phyloP scores from a whole-genome alignment of 208 protist species.

The Wallacemonas sp. region DNA sequence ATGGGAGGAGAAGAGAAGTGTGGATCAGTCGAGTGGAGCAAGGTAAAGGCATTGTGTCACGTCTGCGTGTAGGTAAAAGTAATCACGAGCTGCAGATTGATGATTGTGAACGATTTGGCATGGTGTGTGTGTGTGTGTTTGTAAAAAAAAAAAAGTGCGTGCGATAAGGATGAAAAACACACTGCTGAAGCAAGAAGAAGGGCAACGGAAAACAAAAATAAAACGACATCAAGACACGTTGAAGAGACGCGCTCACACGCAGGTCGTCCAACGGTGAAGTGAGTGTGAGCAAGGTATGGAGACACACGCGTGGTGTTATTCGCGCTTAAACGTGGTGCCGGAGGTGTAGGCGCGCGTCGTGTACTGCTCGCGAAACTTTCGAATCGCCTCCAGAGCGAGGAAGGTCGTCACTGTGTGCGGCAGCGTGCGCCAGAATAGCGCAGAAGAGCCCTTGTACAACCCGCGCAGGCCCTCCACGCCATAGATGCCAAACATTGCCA shows the following conservation, averaged over 20 bases:
- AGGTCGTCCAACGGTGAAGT: not conserved
- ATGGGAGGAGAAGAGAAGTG: not conserved
- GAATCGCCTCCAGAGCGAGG: slow-evolving; percentile 55
- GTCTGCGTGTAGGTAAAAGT: too few relatives aligned
- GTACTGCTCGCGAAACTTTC: slow-evolving; percentile 49
- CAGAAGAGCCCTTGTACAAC: slow-evolving; percentile 70
- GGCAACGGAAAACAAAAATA: not conserved
- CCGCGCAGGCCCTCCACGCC: slow-evolving; percentile 60
- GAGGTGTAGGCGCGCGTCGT: slow-evolving; percentile 52
- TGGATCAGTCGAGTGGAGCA: too few relatives aligned
- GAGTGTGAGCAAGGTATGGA: not conserved
- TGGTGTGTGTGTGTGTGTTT: too few relatives aligned
- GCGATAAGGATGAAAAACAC: too few relatives aligned
- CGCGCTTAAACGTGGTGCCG: slow-evolving; percentile 32
- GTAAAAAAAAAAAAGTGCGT: too few relatives aligned
- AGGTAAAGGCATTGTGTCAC: too few relatives aligned
- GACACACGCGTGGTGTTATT: not conserved
- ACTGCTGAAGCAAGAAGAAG: not conserved
- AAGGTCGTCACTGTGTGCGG: slow-evolving; percentile 73
- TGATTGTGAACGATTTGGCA: too few relatives aligned
- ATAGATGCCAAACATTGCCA: slow-evolving; percentile 43
- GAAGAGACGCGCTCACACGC: too few relatives aligned
- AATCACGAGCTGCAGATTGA: too few relatives aligned
- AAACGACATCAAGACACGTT: not conserved
- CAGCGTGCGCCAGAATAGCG: slow-evolving; percentile 54